These are phyloP conservation scores for Bremia lactucae DNA, from an alignment of 352 stramenopile genomes.

Conservation along the genomic window DNA sequence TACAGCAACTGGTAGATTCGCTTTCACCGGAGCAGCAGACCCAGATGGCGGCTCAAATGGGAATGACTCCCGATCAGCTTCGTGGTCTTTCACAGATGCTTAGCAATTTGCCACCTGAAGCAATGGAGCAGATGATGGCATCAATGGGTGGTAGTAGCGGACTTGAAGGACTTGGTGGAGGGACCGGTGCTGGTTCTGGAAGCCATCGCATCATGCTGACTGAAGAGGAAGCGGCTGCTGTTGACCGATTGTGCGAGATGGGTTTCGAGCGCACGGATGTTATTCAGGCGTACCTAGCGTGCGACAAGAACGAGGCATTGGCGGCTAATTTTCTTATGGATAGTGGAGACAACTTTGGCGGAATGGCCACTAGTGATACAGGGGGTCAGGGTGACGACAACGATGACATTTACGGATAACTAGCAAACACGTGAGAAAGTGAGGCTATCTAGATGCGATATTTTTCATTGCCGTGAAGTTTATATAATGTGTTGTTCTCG, in stretches of 20 bases:
- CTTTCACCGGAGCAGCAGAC: slow-evolving; percentile 64
- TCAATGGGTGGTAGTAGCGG: slow-evolving; percentile 50
- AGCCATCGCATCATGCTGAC: slow-evolving; percentile 67
- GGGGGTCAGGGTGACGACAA: slow-evolving; percentile 52
- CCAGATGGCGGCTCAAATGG: slow-evolving; percentile 78
- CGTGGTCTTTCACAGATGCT: slow-evolving; percentile 81
- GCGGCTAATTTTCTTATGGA: slow-evolving; percentile 99
- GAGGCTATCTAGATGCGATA: no score
- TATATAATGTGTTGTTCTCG: no score
- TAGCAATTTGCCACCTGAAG: slow-evolving; percentile 67
- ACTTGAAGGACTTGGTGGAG: slow-evolving; percentile 35
- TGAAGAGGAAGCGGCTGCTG: slow-evolving; percentile 67
- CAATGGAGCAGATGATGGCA: slow-evolving; percentile 82
- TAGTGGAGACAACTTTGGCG: slow-evolving; percentile 57
- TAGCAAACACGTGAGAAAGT: slow-evolving; percentile 22
- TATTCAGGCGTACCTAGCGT: slow-evolving; percentile 96
- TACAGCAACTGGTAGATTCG: slow-evolving; percentile 74
- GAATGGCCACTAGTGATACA: slow-evolving; percentile 25
- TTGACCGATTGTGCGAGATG: slow-evolving; percentile 75
- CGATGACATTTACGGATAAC: slow-evolving; percentile 85
- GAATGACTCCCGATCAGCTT: slow-evolving; percentile 78
- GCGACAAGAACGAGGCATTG: slow-evolving; percentile 99
- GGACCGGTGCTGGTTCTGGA: slow-evolving; percentile 15
- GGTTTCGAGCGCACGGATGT: slow-evolving; percentile 87
- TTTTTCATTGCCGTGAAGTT: no score